Conservation (phyloP, 305 asterid genomes). For the Coffea humblotiana region DNA sequence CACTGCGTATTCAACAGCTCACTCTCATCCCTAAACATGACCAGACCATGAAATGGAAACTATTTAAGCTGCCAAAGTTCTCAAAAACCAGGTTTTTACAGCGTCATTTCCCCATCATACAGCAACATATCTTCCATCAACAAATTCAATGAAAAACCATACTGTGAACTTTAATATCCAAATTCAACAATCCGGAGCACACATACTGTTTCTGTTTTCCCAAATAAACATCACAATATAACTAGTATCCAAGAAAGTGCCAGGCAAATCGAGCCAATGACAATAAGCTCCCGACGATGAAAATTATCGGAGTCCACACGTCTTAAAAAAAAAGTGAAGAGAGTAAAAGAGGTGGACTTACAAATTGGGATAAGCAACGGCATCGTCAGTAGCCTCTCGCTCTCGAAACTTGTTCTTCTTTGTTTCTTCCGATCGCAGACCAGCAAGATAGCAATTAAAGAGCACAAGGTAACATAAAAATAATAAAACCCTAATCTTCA, state of each 20-base stretch:
- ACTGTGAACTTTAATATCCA: not conserved
- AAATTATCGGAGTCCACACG: constrained; percentile 4
- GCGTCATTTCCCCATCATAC: not conserved
- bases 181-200: not conserved
- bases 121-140: not conserved
- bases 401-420: constrained; percentile 77
- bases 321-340: not conserved
- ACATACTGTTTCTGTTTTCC: not conserved
- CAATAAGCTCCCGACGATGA: not conserved
- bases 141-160: not conserved
- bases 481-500: constrained; percentile 60
- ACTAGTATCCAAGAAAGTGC: too few relatives aligned
- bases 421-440: constrained; percentile 61
- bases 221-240: not conserved
- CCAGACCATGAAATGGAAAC: not conserved
- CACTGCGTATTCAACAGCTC: constrained; percentile 89
- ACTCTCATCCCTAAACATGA: constrained; percentile 67
- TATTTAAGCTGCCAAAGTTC: not conserved
- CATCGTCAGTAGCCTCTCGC: constrained; percentile 92
- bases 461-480: constrained; percentile 41
- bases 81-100: not conserved
- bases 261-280: not conserved
- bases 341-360: constrained; percentile 30
- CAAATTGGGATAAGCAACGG: constrained; percentile 87
- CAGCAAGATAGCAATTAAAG: constrained; percentile 55